Percentiles rank a stretch among this genome's conserved stretches.
Evolutionary conservation across 176 grass and related monocot genomes (phyloP).

Genomic region (Guadua angustifolia): DNA sequence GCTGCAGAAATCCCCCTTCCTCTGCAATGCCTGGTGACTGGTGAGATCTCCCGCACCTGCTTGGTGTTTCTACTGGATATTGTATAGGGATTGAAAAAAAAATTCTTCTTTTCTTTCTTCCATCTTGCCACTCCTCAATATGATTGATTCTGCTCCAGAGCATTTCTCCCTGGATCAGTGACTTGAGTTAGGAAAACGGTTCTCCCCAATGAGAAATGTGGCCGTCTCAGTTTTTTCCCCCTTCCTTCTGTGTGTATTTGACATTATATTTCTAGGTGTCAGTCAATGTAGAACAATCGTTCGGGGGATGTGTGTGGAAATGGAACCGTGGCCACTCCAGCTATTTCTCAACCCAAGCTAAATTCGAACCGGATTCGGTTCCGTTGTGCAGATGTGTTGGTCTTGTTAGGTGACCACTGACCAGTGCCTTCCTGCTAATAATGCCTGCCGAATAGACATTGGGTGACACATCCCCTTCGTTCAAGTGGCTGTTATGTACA

Average conservation of each 20-base stretch:
- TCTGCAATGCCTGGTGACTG: constrained; percentile 24
- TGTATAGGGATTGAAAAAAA: constrained; percentile 38
- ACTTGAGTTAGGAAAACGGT: constrained; percentile 17
- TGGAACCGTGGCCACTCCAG: not conserved
- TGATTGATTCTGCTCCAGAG: constrained; percentile 38
- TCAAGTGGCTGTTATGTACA: not conserved
- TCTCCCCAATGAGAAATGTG: constrained; percentile 19
- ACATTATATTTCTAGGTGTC: not conserved
- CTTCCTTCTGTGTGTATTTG: not conserved
- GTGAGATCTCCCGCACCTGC: constrained; percentile 41
- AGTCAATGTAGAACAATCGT: constrained; percentile 38
- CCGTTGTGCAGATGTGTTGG: constrained; percentile 23
- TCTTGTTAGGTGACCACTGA: constrained; percentile 46
- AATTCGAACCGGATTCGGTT: constrained; percentile 15
- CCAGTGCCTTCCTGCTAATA: constrained; percentile 40
- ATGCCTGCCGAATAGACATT: not conserved
- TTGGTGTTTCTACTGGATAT: constrained; percentile 45
- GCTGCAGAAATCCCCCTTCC: not conserved
- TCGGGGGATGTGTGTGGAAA: constrained; percentile 28
- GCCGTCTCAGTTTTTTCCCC: not conserved
- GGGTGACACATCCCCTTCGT: not conserved
- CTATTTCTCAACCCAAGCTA: not conserved
- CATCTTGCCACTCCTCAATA: constrained; percentile 15
- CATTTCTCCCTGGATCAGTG: constrained; percentile 36
- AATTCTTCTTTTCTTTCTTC: not conserved